Conservation (phyloP, 2,329 filamentous ascomycete species). For the Sporothrix humicola region DNA sequence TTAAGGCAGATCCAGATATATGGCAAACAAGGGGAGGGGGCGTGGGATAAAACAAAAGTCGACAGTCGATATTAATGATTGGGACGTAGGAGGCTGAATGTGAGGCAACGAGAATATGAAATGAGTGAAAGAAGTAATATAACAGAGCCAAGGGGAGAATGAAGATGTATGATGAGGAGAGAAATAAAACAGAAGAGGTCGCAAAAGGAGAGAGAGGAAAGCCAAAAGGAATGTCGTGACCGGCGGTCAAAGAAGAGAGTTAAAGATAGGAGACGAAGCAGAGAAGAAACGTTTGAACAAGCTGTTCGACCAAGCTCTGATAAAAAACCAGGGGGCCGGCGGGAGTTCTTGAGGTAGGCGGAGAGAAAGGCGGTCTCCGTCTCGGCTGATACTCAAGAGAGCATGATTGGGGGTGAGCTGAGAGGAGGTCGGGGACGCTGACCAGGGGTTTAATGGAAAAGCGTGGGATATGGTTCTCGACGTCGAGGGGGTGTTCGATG, state of each 20-base stretch:
- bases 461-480: slow-evolving; percentile 16
- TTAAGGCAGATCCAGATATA: slow-evolving; percentile 27
- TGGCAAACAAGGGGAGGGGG: slow-evolving; percentile 30
- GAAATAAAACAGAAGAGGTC: slow-evolving; percentile 17
- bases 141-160: background rate
- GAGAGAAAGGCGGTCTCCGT: slow-evolving; percentile 27
- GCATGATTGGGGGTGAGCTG: slow-evolving; percentile 14
- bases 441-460: slow-evolving; percentile 32
- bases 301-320: background rate
- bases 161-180: background rate
- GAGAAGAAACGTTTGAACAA: slow-evolving; percentile 1
- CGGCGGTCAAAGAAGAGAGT: slow-evolving; percentile 2
- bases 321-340: background rate
- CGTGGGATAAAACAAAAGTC: slow-evolving; percentile 17
- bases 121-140: background rate
- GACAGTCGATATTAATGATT: slow-evolving; percentile 17
- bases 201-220: slow-evolving; percentile 16
- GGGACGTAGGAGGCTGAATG: background rate
- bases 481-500: background rate
- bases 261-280: slow-evolving; percentile 26
- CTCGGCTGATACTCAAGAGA: slow-evolving; percentile 29
- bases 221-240: slow-evolving; percentile 19
- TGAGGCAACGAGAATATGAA: background rate
- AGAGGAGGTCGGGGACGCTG: slow-evolving; percentile 13
- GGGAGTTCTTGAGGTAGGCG: slow-evolving; percentile 5